Conservation (phyloP, 1,139 yeast genomes). For the Hyphopichia burtonii region DNA sequence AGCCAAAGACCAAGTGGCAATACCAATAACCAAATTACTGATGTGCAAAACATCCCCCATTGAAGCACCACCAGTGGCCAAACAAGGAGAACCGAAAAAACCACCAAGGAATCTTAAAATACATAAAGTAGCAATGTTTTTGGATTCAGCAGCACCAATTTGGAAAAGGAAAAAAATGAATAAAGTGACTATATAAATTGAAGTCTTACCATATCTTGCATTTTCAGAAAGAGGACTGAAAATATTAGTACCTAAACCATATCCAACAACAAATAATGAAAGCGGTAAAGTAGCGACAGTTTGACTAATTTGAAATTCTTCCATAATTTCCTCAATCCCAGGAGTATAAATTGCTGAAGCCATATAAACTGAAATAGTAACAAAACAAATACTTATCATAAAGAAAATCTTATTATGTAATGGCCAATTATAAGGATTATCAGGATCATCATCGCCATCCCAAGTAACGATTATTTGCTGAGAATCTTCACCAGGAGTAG, state of each 20-base stretch:
- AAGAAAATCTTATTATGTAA: conserved; percentile 33
- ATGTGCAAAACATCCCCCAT: conserved; percentile 24
- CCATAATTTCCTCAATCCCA: conserved; percentile 35
- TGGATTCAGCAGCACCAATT: conserved; percentile 31
- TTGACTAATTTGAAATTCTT: conserved; percentile 23
- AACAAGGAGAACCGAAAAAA: conserved; percentile 32
- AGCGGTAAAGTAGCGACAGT: conserved; percentile 33
- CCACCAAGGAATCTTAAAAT: conserved; percentile 33
- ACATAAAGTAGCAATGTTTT: conserved; percentile 29
- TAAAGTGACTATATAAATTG: conserved; percentile 29
- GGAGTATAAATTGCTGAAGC: conserved; percentile 65
- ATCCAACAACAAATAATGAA: conserved; percentile 37
- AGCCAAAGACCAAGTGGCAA: conserved; percentile 35
- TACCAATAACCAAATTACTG: conserved; percentile 31
- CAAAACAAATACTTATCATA: conserved; percentile 37
- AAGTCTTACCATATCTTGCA: conserved; percentile 52
- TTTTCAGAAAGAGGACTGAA: conserved; percentile 39
- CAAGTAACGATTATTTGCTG: conserved; percentile 24
- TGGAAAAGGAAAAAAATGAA: conserved; percentile 33
- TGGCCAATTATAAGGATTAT: conserved; percentile 60
- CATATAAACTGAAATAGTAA: conserved; percentile 57
- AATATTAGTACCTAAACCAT: conserved; percentile 40
- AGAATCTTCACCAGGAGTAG: not conserved
- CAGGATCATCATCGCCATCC: conserved; percentile 56
- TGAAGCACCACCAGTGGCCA: conserved; percentile 38